Percentiles rank a stretch among this genome's conserved stretches.
phyloP scores from a whole-genome alignment of 1,139 yeast species.

The Barnettozyma hawaiiensis region DNA sequence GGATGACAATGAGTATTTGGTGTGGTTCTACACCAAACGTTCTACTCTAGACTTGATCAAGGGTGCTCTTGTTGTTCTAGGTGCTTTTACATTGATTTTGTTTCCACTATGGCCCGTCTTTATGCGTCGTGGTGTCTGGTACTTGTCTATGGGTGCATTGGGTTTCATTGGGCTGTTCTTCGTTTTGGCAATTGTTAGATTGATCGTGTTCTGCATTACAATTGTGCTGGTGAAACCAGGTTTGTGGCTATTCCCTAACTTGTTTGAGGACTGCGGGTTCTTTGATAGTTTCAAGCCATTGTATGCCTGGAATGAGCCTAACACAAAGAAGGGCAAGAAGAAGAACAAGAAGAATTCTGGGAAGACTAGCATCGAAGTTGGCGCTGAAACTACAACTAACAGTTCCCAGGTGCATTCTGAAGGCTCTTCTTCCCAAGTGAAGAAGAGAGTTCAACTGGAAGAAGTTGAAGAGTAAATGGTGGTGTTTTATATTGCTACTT shows the following conservation, averaged over 20 bases:
- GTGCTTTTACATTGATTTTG: constrained; percentile 69
- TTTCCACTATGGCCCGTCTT: constrained; percentile 96
- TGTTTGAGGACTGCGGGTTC: constrained; percentile 93
- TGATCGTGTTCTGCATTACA: constrained; percentile 64
- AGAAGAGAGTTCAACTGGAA: constrained; percentile 38
- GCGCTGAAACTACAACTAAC: constrained; percentile 2
- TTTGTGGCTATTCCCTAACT: constrained; percentile 92
- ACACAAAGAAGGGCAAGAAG: constrained; percentile 26
- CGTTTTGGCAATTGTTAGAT: constrained; percentile 71
- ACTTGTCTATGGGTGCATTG: constrained; percentile 70
- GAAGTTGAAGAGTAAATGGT: constrained; percentile 41
- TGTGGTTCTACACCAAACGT: constrained; percentile 82
- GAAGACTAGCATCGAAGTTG: constrained; percentile 1
- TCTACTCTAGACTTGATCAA: constrained; percentile 59
- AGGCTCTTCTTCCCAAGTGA: constrained; percentile 1
- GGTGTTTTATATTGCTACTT: background rate
- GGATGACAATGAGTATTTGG: constrained; percentile 73
- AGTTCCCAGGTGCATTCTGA: constrained; percentile 8
- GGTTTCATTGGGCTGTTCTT: constrained; percentile 75
- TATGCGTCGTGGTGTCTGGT: constrained; percentile 91
- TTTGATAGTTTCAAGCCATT: constrained; percentile 86
- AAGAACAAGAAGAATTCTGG: constrained; percentile 13
- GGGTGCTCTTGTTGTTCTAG: constrained; percentile 59
- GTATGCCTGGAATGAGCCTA: constrained; percentile 74
- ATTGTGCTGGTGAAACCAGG: constrained; percentile 58